phyloP scores from a whole-genome alignment of 2,329 filamentous ascomycete genomes.

The Fusarium pseudoanthophilum region DNA sequence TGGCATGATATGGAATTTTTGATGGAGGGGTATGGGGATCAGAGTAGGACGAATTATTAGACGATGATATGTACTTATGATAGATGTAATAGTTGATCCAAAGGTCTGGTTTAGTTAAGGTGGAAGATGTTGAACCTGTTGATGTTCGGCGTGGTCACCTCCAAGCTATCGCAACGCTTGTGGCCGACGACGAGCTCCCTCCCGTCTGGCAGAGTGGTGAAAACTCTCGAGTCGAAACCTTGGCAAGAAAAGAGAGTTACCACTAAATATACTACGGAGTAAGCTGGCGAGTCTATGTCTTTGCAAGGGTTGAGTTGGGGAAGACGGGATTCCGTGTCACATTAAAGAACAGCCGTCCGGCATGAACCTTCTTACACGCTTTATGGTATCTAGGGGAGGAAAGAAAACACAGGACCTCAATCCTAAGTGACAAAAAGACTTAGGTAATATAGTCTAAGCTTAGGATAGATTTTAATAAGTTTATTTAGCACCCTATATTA shows the following conservation, averaged over 20 bases:
- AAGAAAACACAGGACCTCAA: no score
- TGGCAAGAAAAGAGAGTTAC: no score
- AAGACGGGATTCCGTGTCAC: not conserved
- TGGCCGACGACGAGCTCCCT: rapidly evolving
- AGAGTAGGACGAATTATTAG: slow-evolving; percentile 2
- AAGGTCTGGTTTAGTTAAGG: not conserved
- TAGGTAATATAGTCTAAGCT: no score
- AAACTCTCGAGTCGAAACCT: rapidly evolving
- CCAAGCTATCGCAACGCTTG: not conserved
- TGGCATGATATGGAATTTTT: slow-evolving; percentile 40
- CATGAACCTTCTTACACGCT: no score
- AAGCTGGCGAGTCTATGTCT: no score
- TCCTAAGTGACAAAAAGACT: no score
- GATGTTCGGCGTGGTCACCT: not conserved
- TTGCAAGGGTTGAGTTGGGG: no score
- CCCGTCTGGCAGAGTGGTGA: rapidly evolving
- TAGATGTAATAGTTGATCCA: not conserved
- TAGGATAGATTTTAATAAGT: no score
- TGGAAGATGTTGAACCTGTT: not conserved
- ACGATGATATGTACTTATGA: not conserved
- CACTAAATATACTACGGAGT: no score
- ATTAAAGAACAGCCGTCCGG: no score
- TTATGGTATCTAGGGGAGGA: no score
- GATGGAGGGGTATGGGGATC: slow-evolving; percentile 31
- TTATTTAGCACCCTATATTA: no score